Conservation (phyloP, 176 grass and related monocot species). For the Phragmites australis region DNA sequence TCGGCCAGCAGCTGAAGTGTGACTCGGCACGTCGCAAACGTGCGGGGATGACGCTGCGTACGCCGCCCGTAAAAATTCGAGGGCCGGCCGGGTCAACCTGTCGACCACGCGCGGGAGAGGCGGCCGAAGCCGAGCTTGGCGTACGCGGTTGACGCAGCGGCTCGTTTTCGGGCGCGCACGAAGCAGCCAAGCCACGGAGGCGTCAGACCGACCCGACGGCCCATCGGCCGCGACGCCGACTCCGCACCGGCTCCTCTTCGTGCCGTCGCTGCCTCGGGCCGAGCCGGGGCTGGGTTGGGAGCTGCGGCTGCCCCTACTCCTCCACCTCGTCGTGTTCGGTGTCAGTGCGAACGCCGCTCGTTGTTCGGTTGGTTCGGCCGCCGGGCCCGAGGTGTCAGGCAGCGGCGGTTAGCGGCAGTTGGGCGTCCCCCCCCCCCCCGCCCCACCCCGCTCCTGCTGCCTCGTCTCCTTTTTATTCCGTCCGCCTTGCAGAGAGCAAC, state of each 20-base stretch:
- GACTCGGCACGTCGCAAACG: conserved; percentile 26
- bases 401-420: conserved; percentile 50
- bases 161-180: neutral
- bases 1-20: neutral
- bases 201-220: conserved; percentile 9
- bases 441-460: neutral
- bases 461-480: conserved; percentile 30
- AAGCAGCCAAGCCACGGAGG: neutral
- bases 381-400: neutral
- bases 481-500: conserved; percentile 9
- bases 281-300: neutral
- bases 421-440: too few relatives aligned
- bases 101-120: neutral
- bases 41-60: conserved; percentile 7
- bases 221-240: conserved; percentile 50
- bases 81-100: neutral
- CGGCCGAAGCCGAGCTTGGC: too few relatives aligned
- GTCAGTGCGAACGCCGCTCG: neutral
- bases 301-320: neutral
- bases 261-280: neutral
- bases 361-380: neutral
- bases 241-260: conserved; percentile 23
- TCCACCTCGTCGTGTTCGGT: neutral
- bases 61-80: too few relatives aligned
- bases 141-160: too few relatives aligned